Evolutionary conservation across 495 filamentous ascomycete genomes (phyloP), one percentile per base, ranked within the genome.

Genomic region (Coniosporium apollinis): DNA sequence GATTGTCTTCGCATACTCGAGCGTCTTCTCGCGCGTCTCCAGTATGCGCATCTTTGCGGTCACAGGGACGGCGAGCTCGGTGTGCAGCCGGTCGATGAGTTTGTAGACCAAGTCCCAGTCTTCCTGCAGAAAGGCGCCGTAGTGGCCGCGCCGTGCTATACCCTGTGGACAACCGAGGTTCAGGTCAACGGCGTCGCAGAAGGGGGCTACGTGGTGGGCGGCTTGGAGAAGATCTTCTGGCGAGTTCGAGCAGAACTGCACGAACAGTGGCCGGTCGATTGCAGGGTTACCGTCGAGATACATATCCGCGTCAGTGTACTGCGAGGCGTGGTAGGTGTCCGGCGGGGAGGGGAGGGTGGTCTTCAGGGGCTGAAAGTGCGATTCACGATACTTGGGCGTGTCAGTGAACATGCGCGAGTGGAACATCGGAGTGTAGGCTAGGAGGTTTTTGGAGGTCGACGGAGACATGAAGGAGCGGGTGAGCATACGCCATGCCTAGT

Each of bases 151-250:
- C 45, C 67, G 68, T 21, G 89, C 89, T 38, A 99, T 99, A 1
- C 86, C 85, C 50, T 99, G 89, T 1, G 89, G 89, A 60, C 89
- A 99, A n/a, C 89, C 89, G 1, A 99, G 67, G 51, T 99, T 99
- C 43, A 99, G 60, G 53, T 99, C 91, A 6, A 99, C 80, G 2
- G 86, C 89, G 50, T 99, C 89, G 51, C 85, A 94, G 58, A 81
- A 79, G 0, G 80, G 79, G 2, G 74, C 69, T 0, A 82, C 83
- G 33, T 78, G 62, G 16, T 67, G 62, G 2, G 87, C 87, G 2
- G 87, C 85, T 22, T 64, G 59, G 11, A 94, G 61, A 3, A 96
- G 65, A 32, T 78, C 69, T 21, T 79, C 63, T 0, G 89, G 82
- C 28, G 81, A 64, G 51, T 99, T 96, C 31, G 87, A 74, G 62